Evolutionary conservation across 495 filamentous ascomycete genomes (phyloP), one percentile per base, ranked within the genome.

Genomic region (Massariosphaeria phaeospora): DNA sequence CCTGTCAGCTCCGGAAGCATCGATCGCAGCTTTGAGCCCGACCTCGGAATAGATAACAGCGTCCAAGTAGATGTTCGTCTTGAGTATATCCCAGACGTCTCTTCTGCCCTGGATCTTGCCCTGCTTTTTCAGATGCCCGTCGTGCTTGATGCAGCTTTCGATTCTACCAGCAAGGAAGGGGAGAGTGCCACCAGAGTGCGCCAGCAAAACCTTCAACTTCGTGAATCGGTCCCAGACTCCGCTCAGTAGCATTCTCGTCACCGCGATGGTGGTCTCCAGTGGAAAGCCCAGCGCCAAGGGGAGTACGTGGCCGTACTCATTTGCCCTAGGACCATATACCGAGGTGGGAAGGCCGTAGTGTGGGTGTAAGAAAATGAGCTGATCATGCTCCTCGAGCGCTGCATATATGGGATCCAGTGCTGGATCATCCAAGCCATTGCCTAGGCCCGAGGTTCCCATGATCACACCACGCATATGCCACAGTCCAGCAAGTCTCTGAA

Each of bases 251-350:
- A 97, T 95, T 8, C 91, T 73, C 1, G 88, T 83, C 0, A 96
- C 84, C 0, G 90, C 88, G 50, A 97, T 91, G 6, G 91, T 95
- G 0, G 91, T 97, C 67, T 97, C 91, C 33, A 97, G 75, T 0
- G 91, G 91, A 65, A 96, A 97, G 7, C 91, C 91, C 1, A 97
- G 67, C 0, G 88, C 86, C 2, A 97, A 73, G 1, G 89, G 86
- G 13, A 96, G 76, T 9, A 96, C 89, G 68, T 96, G 90, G 0
- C 91, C 91, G 69, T 93, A 96, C 41, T 86, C 82, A 21, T 63
- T 72, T 3, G 77, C 79, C 24, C 84, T 73, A 8, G 76, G 77
- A 0, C 91, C 91, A 69, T 84, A 96, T 9, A 94, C 89, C 15
- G 78, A 76, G 44, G 76, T 75, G 0, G 88, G 90, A 0, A 97